Conservation (phyloP, 177 flowering plant genomes). For the Vitis hybrid region DNA sequence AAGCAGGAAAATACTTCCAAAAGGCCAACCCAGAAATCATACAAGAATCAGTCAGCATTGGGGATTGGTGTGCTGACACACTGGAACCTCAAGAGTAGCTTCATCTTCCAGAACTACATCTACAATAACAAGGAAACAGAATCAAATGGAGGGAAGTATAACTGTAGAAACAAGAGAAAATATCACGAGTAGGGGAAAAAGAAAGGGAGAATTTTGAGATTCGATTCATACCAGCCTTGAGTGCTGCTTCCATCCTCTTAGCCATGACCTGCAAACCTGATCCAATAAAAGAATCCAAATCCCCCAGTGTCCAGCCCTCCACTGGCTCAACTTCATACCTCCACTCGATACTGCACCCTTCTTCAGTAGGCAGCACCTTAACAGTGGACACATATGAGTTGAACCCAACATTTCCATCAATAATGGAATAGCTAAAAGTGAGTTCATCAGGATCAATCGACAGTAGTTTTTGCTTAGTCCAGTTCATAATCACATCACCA, state of each 20-base stretch:
- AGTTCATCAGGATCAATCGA: slow-evolving; percentile 20
- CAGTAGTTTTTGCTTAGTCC: slow-evolving; percentile 38
- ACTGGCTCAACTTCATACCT: slow-evolving; percentile 36
- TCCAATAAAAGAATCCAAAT: slow-evolving; percentile 25
- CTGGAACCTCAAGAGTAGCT: too few relatives aligned
- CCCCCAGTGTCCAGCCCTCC: slow-evolving; percentile 32
- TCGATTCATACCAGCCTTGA: slow-evolving; percentile 1
- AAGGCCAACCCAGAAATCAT: too few relatives aligned
- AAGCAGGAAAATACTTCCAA: too few relatives aligned
- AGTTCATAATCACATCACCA: slow-evolving; percentile 15
- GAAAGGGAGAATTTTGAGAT: too few relatives aligned
- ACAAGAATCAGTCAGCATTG: too few relatives aligned
- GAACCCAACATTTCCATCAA: slow-evolving; percentile 35
- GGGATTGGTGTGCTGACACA: too few relatives aligned
- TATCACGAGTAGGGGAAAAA: too few relatives aligned
- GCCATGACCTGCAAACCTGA: slow-evolving; percentile 38
- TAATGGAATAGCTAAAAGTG: slow-evolving; percentile 26
- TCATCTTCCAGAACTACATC: too few relatives aligned
- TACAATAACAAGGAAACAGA: too few relatives aligned
- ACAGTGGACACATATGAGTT: slow-evolving; percentile 16
- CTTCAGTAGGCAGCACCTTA: slow-evolving; percentile 16
- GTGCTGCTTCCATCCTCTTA: slow-evolving; percentile 41
- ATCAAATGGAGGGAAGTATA: too few relatives aligned
- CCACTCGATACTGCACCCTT: slow-evolving; percentile 28
- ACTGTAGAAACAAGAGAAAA: too few relatives aligned